phyloP scores from a whole-genome alignment of 495 filamentous ascomycete species.

The Astrothelium macrocarpum region DNA sequence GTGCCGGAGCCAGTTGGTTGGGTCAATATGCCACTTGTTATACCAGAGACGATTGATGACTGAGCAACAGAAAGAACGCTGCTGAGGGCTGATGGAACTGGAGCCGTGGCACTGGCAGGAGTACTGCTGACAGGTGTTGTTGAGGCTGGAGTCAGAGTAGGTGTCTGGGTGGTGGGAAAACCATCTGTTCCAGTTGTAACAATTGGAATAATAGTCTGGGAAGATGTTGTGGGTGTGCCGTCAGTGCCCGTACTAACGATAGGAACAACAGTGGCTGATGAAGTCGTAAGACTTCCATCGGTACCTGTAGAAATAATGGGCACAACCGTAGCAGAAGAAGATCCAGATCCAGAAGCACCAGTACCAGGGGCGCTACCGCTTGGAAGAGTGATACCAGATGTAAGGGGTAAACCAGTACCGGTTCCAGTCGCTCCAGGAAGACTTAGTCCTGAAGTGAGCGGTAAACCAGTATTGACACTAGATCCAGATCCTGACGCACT shows the following conservation, averaged over 20 bases:
- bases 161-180: neutral
- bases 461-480: neutral
- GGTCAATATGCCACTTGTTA: neutral
- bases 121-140: neutral
- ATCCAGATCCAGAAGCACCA: neutral
- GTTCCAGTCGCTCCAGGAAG: neutral
- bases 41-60: slow-evolving; percentile 3
- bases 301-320: neutral
- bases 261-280: neutral
- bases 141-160: neutral
- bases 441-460: neutral
- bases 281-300: neutral
- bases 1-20: slow-evolving; percentile 7
- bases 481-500: neutral
- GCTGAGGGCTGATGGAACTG: neutral
- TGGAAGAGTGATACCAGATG: neutral
- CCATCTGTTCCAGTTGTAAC: slow-evolving; percentile 7
- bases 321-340: neutral
- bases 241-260: neutral
- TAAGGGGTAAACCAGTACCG: neutral
- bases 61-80: neutral
- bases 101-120: neutral
- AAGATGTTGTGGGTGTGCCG: neutral
- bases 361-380: neutral
- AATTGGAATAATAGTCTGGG: neutral